Conservation (phyloP, 257 asterid species). For the Nicotiana tomentosiformis region DNA sequence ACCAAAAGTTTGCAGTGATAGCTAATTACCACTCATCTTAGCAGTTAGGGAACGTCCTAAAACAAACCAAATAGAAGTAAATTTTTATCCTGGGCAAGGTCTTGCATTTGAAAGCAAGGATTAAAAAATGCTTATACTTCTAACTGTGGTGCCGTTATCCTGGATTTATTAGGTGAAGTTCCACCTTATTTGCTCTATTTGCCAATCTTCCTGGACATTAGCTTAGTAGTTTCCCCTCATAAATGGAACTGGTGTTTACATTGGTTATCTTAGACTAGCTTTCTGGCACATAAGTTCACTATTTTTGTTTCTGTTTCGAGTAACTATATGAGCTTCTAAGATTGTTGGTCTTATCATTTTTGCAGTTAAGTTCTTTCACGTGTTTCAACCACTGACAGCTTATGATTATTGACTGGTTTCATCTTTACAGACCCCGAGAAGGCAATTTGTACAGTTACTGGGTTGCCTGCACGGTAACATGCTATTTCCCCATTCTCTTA, state of each 20-base stretch:
- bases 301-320: background rate
- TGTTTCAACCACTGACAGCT: background rate
- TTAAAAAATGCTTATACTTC: too few relatives aligned
- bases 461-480: constrained; percentile 75
- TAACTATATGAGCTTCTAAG: background rate
- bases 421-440: constrained; percentile 69
- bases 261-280: background rate
- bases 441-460: constrained; percentile 75
- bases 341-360: background rate
- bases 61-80: too few relatives aligned
- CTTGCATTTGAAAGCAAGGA: too few relatives aligned
- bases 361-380: background rate
- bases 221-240: background rate
- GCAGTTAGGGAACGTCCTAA: background rate
- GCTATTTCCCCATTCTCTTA: background rate
- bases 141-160: too few relatives aligned
- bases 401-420: constrained; percentile 14
- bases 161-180: background rate
- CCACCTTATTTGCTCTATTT: background rate
- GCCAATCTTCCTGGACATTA: background rate
- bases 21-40: background rate
- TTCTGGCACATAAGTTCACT: background rate
- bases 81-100: too few relatives aligned
- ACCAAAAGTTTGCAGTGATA: background rate
- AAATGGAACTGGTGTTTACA: background rate